Evolutionary conservation across 148 eudicot genomes (phyloP).

Genomic region (Dysphania ambrosioides): DNA sequence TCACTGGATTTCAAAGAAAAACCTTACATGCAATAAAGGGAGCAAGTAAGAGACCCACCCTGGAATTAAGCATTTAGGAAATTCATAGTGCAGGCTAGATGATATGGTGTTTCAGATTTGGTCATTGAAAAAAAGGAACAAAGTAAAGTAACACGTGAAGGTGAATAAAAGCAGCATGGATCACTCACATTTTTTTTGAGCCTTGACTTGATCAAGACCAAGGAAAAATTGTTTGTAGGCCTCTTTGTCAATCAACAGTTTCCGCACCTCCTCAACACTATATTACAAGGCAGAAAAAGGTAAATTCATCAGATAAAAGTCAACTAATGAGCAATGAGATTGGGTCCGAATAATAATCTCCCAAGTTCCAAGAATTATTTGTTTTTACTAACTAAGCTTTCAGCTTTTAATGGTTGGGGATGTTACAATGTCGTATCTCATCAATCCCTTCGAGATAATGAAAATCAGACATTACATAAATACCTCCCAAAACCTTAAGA

Average conservation of each 20-base stretch:
- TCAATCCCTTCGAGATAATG: no score
- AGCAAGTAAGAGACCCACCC: background rate
- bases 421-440: no score
- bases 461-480: no score
- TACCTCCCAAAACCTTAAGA: background rate
- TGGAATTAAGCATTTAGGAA: background rate
- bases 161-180: background rate
- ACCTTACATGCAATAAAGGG: background rate
- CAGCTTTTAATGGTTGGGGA: no score
- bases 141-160: background rate
- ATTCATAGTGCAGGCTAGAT: background rate
- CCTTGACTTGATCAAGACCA: slow-evolving; percentile 41
- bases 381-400: background rate
- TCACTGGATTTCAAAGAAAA: background rate
- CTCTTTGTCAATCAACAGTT: slow-evolving; percentile 35
- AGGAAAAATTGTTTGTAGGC: slow-evolving; percentile 33
- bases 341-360: background rate
- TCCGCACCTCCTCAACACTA: slow-evolving; percentile 36
- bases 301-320: background rate
- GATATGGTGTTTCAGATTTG: background rate
- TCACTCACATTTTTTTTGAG: slow-evolving; percentile 36
- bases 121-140: background rate
- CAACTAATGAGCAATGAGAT: background rate
- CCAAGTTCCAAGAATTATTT: no score
- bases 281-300: background rate